Evolutionary conservation across 768 basidiomycete genomes (phyloP), one percentile per base, ranked within the genome.

Genomic region (Suillus paluster): DNA sequence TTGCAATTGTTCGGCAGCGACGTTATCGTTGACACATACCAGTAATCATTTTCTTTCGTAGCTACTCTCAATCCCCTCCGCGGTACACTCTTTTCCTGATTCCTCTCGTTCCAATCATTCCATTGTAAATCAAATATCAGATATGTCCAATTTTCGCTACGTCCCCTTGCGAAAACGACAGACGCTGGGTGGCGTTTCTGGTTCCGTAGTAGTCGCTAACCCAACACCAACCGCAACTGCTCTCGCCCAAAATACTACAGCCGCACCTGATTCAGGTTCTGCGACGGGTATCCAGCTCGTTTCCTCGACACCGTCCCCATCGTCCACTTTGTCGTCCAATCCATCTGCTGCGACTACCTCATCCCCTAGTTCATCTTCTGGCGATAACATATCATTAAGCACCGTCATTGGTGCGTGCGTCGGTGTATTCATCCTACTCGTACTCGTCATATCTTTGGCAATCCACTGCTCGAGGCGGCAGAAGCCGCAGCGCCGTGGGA

Each of bases 371-470:
- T 5, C 60, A 21, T 53, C 74, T 3, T 62, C 73, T 23, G 38
- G 38, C 3, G 57, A 59, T 38, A 61, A 73, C 33, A 73, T 75
- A 27, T 60, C 79, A 1, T 41, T 79, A 1, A 78, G 81, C 61
- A 83, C 86, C 6, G 88, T 89, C 38, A 77, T 91, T 38, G 89
- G 83, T 5, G 81, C 82, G 23, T 91, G 89, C 64, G 76, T 89
- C 1, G 89, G 83, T 5, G 85, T 87, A 27, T 81, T 90, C 66
- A 34, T 70, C 21, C 82, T 82, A 42, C 83, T 87, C 49, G 78
- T 81, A 34, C 68, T 80, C 36, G 71, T 83, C 23, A 72, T 90
- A 53, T 78, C 84, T 45, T 66, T 86, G 11, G 73, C 88, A 45
- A 60, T 88, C 46, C 84, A 82, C 77, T 80, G 85, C 60, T 86